phyloP scores from a whole-genome alignment of 306 rosid species.

The Parietaria judaica region DNA sequence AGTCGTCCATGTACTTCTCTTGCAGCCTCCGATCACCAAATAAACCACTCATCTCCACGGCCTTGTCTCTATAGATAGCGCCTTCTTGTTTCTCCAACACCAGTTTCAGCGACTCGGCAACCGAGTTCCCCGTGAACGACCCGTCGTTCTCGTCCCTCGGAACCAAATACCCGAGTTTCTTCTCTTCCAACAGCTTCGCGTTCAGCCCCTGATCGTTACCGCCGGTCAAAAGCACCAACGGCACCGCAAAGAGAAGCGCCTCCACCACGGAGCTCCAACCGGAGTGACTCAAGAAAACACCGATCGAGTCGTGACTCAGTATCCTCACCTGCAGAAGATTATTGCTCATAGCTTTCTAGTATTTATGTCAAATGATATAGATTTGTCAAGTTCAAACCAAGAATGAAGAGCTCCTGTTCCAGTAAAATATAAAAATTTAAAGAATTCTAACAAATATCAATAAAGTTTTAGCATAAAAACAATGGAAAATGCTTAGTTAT shows the following conservation, averaged over 20 bases:
- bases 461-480: no score
- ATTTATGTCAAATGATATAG: no score
- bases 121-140: background rate
- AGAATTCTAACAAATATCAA: no score
- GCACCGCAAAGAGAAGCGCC: slow-evolving; percentile 16
- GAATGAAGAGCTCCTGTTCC: no score
- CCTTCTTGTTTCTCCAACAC: slow-evolving; percentile 1
- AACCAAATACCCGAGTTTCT: background rate
- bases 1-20: slow-evolving; percentile 1
- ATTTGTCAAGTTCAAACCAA: no score
- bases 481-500: no score
- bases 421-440: no score
- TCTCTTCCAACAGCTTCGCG: slow-evolving; percentile 19
- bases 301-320: slow-evolving; percentile 40
- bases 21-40: slow-evolving; percentile 2
- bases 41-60: background rate
- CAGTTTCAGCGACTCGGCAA: background rate
- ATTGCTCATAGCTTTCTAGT: slow-evolving; percentile 19
- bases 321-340: slow-evolving; percentile 44
- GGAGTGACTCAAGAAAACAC: slow-evolving; percentile 50
- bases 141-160: slow-evolving; percentile 10
- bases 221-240: slow-evolving; percentile 17
- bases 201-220: slow-evolving; percentile 20
- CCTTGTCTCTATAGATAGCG: slow-evolving; percentile 5
- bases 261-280: slow-evolving; percentile 62